phyloP scores from a whole-genome alignment of 768 basidiomycete species.

The Rhodotorula toruloides region DNA sequence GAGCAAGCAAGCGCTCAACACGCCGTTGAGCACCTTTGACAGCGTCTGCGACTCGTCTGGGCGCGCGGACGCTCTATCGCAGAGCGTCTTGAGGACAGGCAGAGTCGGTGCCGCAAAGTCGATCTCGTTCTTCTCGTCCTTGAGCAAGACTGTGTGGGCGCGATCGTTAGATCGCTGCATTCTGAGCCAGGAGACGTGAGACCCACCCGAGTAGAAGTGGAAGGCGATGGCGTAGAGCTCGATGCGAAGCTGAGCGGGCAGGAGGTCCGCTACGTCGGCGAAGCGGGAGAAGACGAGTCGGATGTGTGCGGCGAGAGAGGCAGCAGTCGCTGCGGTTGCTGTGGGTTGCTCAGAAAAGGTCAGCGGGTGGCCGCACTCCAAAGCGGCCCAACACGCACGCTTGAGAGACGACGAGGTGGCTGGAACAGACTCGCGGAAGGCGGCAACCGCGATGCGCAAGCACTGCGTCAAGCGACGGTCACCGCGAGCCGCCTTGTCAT shows the following conservation, averaged over 20 bases:
- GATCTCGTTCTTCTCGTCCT: slow-evolving; percentile 72
- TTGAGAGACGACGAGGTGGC: background rate
- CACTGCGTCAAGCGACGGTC: slow-evolving; percentile 59
- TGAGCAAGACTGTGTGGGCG: slow-evolving; percentile 60
- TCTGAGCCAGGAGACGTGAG: background rate
- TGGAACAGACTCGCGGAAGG: slow-evolving; percentile 67
- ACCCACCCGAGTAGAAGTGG: slow-evolving; percentile 69
- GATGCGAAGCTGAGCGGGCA: slow-evolving; percentile 58
- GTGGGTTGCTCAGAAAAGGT: background rate
- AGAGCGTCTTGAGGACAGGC: slow-evolving; percentile 68
- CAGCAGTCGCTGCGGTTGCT: slow-evolving; percentile 48
- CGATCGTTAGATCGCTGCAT: background rate
- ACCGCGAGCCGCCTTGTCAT: background rate
- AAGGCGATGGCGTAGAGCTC: slow-evolving; percentile 74
- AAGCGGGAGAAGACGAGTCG: slow-evolving; percentile 59
- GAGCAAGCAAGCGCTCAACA: slow-evolving; percentile 76
- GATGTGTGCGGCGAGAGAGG: slow-evolving; percentile 63
- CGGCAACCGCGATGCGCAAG: slow-evolving; percentile 72
- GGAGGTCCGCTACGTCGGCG: slow-evolving; percentile 58
- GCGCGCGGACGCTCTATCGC: slow-evolving; percentile 51
- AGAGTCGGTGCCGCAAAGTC: slow-evolving; percentile 77
- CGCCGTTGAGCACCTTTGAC: slow-evolving; percentile 57
- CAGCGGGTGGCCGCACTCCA: too few relatives aligned
- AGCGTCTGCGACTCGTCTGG: slow-evolving; percentile 50
- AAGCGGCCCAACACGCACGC: slow-evolving; percentile 41